A percentile compares a stretch with the other conserved stretches of the same genome.
Conservation (phyloP, 352 stramenopile genomes). For the Pythium folliculosum region DNA sequence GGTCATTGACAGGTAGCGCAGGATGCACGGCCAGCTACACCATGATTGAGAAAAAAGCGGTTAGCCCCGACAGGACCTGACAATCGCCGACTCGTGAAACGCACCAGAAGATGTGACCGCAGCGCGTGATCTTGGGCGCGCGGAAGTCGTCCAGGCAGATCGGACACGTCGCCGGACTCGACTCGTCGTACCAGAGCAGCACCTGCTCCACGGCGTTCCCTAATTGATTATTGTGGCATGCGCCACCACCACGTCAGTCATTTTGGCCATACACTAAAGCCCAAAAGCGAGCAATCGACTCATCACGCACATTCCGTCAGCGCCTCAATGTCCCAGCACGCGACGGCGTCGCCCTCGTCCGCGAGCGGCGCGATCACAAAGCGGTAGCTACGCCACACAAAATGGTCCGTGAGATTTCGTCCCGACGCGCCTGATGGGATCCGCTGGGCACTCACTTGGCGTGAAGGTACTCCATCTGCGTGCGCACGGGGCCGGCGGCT, state of each 20-base stretch:
- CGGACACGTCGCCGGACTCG: conserved; percentile 46
- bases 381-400: conserved; percentile 54
- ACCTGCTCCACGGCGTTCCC: conserved; percentile 86
- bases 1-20: conserved; percentile 79
- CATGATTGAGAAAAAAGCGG: neutral
- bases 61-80: neutral
- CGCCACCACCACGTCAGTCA: neutral
- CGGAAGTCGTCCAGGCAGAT: conserved; percentile 82
- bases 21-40: conserved; percentile 77
- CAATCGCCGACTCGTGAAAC: neutral
- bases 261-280: neutral
- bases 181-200: conserved; percentile 73
- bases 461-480: conserved; percentile 84
- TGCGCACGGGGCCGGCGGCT: conserved; percentile 42
- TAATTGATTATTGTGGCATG: conserved; percentile 21
- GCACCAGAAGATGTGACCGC: conserved; percentile 85
- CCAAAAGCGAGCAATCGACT: neutral
- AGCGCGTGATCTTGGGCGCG: conserved; percentile 86
- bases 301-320: conserved; percentile 72
- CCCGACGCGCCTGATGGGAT: too few species aligned
- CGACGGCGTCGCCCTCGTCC: conserved; percentile 37
- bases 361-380: conserved; percentile 75
- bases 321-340: conserved; percentile 73
- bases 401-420: too few species aligned
- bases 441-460: conserved; percentile 84